These are phyloP conservation scores for Penicillium vulpinum DNA, from an alignment of 2,329 filamentous ascomycete species.

Conservation along the genomic window DNA sequence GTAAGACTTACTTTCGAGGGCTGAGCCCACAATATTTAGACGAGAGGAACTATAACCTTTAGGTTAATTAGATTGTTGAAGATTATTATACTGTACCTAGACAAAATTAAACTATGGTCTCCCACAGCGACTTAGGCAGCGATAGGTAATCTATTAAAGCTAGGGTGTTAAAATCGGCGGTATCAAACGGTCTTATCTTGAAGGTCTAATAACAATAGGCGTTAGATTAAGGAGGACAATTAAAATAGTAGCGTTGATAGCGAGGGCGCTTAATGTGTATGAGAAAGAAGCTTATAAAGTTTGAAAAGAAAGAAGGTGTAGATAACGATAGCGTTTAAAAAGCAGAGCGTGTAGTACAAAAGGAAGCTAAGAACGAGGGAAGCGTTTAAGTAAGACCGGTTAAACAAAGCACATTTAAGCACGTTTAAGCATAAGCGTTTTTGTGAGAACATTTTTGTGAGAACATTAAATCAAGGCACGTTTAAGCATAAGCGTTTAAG, in stretches of 20 bases:
- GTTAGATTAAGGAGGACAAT: not conserved
- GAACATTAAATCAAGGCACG: not conserved
- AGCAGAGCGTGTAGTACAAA: not conserved
- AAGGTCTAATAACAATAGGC: not conserved
- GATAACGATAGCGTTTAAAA: not conserved
- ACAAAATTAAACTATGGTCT: not conserved
- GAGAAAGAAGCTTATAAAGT: not conserved
- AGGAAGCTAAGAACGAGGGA: not conserved
- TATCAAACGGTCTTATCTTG: not conserved
- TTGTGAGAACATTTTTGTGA: no score
- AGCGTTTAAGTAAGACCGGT: no score
- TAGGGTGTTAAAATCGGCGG: not conserved
- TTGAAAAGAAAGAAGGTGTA: not conserved
- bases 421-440: no score
- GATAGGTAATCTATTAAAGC: not conserved
- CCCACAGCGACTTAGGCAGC: not conserved
- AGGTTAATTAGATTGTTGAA: no score
- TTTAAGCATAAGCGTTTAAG: not conserved
- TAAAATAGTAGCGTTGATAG: not conserved
- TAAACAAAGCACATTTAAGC: no score
- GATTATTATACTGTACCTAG: not conserved
- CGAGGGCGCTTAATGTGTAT: not conserved
- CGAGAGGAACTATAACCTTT: no score
- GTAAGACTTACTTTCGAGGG: no score
- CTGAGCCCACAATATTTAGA: no score